Evolutionary conservation across 2,329 filamentous ascomycete genomes (phyloP), one percentile per base, ranked within the genome.

Genomic region (Fusarium phyllophilum): DNA sequence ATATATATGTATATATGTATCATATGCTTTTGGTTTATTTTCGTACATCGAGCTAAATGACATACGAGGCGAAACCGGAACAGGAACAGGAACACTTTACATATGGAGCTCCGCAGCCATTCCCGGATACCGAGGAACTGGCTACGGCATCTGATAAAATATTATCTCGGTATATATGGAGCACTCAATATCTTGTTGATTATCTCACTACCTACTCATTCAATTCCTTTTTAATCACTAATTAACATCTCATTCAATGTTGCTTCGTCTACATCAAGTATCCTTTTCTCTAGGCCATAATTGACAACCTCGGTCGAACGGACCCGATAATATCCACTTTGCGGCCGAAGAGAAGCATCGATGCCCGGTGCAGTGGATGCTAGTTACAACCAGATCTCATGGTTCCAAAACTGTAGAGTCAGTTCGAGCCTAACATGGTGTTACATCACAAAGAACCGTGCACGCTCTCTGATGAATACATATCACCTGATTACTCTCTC

Each of bases 281-380:
- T 65, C 41, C 24, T 46, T 54, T 26, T 18, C 69, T 39, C 36
- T 41, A 65, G 41, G 57, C 45, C 20, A 48, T 46, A 48, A 26
- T 41, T 29, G 42, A 46, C 34, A 55, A 58, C 54, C 49, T 74
- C 71, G 71, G 71, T 33, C 58, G 71, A 74, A 62, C 71, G 71
- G 71, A 74, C 60, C 67, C 67, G 52, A 41, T 55, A n/a, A 63
- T 74, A 72, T 55, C 71, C 71, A 74, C 71, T 74, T 64, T 64
- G 24, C 61, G 62, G 67, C 62, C 36, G 42, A 46, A 42, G 34
- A 22, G 38, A 34, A 68, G 38, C 38, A 64, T 60, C 55, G n/a
- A 48, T 29, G 41, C 59, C 66, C 66, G 70, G 70, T 36, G 34
- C 48, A 45, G 70, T 71, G 66, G 52, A 70, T 70, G 65, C 33